phyloP scores from a whole-genome alignment of 177 flowering plant genomes.

The Vitis hybrid region DNA sequence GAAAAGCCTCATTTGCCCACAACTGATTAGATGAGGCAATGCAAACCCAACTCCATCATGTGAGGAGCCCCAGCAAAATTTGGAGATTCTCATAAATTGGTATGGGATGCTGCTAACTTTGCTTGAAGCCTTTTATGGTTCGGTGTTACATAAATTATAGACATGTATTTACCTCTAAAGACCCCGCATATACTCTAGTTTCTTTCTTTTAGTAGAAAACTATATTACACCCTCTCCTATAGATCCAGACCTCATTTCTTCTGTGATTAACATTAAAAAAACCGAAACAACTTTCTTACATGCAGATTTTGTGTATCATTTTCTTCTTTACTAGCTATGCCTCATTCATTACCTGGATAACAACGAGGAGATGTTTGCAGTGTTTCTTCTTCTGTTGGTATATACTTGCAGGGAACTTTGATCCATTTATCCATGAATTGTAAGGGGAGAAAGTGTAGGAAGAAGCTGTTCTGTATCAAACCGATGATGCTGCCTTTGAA shows the following conservation, averaged over 20 bases:
- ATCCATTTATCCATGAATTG: not conserved
- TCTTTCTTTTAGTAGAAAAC: slow-evolving; percentile 8
- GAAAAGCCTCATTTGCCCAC: too few species aligned
- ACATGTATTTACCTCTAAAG: slow-evolving; percentile 7
- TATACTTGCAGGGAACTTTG: slow-evolving; percentile 25
- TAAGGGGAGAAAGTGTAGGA: not conserved
- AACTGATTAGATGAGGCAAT: not conserved
- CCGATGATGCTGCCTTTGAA: slow-evolving; percentile 8
- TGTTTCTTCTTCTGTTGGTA: slow-evolving; percentile 13
- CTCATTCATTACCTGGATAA: not conserved
- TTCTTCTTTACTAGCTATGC: slow-evolving; percentile 13
- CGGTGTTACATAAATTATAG: slow-evolving; percentile 11
- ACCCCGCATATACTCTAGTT: slow-evolving; percentile 2
- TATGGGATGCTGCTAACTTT: not conserved
- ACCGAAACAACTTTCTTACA: slow-evolving; percentile 8
- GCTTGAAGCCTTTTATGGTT: slow-evolving; percentile 11
- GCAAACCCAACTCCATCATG: not conserved
- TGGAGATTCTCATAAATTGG: not conserved
- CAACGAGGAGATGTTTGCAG: not conserved
- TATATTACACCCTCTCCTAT: slow-evolving; percentile 3
- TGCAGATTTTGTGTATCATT: slow-evolving; percentile 18
- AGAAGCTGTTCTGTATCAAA: slow-evolving; percentile 14
- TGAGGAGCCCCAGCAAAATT: not conserved
- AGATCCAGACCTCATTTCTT: slow-evolving; percentile 6
- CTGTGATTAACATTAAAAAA: slow-evolving; percentile 14